These are phyloP conservation scores for Chlamydomonas applanata DNA, from an alignment of 139 green algal genomes.

Conservation along the genomic window DNA sequence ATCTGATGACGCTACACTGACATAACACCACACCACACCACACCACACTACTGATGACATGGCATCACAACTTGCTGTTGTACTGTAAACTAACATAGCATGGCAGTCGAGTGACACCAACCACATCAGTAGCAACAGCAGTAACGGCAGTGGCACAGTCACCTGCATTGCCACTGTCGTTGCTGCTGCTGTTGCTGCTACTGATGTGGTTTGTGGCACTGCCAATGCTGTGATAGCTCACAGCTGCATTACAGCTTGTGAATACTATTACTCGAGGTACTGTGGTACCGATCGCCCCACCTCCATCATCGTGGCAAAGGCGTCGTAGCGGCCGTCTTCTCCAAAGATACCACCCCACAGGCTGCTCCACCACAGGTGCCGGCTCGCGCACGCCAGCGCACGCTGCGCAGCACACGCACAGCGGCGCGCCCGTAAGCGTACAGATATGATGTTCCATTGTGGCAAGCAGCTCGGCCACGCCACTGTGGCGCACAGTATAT, in stretches of 20 bases:
- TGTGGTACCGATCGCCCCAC: background rate
- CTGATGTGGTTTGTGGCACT: background rate
- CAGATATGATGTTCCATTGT: too few relatives aligned
- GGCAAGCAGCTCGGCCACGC: too few relatives aligned
- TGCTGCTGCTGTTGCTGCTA: too few relatives aligned
- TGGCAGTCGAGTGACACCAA: background rate
- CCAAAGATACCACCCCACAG: constrained; percentile 35
- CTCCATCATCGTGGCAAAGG: constrained; percentile 45
- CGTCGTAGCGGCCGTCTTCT: constrained; percentile 41
- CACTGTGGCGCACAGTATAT: too few relatives aligned
- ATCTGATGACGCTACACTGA: too few relatives aligned
- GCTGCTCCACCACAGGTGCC: constrained; percentile 41
- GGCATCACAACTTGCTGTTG: too few relatives aligned
- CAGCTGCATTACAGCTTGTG: background rate
- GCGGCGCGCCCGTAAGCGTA: background rate
- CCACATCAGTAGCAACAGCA: too few relatives aligned
- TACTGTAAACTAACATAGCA: too few relatives aligned
- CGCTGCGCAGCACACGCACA: constrained; percentile 7
- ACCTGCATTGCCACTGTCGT: too few relatives aligned
- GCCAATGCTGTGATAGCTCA: background rate
- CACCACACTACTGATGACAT: too few relatives aligned
- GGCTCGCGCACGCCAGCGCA: constrained; percentile 15
- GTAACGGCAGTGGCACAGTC: too few relatives aligned
- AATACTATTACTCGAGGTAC: background rate
- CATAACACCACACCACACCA: too few relatives aligned